These are phyloP conservation scores for Phytophthora sp. DNA, from an alignment of 352 stramenopile species.

Conservation along the genomic window DNA sequence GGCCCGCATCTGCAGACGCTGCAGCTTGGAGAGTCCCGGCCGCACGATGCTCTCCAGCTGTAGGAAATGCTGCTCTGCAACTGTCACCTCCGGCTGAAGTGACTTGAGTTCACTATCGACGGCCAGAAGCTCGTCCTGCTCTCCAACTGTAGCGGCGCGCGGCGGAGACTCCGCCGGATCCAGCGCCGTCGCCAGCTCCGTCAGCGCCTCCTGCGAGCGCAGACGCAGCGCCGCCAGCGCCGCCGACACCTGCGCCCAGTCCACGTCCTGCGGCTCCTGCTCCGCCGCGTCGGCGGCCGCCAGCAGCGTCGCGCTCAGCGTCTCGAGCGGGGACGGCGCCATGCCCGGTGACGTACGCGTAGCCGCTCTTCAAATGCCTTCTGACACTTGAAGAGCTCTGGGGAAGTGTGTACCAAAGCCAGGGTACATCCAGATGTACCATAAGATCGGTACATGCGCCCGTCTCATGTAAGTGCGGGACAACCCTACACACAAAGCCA, in stretches of 20 bases:
- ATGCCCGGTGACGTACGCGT: neutral
- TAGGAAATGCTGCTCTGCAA: constrained; percentile 54
- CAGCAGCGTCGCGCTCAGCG: constrained; percentile 29
- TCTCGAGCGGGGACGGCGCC: constrained; percentile 11
- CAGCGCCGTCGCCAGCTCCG: constrained; percentile 20
- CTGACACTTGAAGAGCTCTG: too few relatives aligned
- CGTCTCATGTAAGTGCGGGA: constrained; percentile 2
- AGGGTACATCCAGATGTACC: too few relatives aligned
- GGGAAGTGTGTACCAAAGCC: too few relatives aligned
- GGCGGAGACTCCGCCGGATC: neutral
- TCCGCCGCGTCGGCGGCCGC: constrained; percentile 9
- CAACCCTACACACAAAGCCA: too few relatives aligned
- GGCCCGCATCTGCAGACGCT: constrained; percentile 44
- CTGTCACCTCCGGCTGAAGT: constrained; percentile 22
- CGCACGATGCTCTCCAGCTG: constrained; percentile 46
- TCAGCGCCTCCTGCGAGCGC: constrained; percentile 25
- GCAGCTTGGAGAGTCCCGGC: constrained; percentile 36
- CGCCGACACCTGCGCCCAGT: constrained; percentile 25
- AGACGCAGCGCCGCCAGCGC: constrained; percentile 17
- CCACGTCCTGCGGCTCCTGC: constrained; percentile 17
- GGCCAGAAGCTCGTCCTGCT: constrained; percentile 18
- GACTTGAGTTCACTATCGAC: constrained; percentile 22
- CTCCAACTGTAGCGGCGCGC: constrained; percentile 10
- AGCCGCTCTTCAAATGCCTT: too few relatives aligned
- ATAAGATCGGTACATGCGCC: neutral